Conservation (phyloP, 345 rosid genomes). For the Litchi chinensis region DNA sequence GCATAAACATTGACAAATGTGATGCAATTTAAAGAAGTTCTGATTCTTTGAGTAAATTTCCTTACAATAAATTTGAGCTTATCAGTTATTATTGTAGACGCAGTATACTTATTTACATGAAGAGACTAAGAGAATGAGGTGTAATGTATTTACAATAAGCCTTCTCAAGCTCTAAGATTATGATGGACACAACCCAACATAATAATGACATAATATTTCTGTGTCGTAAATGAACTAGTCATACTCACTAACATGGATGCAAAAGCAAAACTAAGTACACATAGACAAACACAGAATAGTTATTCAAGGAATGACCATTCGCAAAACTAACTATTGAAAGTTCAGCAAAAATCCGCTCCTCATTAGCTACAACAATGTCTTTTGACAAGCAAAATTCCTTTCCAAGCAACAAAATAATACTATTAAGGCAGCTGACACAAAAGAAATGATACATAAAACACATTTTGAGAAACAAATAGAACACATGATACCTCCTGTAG, state of each 20-base stretch:
- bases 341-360: conserved; percentile 71
- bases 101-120: too few species aligned
- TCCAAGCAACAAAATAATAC: conserved; percentile 18
- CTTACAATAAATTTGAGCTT: background rate
- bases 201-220: background rate
- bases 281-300: background rate
- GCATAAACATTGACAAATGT: background rate
- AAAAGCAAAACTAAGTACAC: background rate
- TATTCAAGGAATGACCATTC: background rate
- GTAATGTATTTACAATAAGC: background rate
- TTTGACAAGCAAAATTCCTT: conserved; percentile 55
- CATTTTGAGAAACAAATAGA: too few species aligned
- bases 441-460: too few species aligned
- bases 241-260: background rate
- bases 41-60: too few species aligned
- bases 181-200: background rate
- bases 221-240: background rate
- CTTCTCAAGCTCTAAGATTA: background rate
- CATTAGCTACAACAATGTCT: conserved; percentile 68
- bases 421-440: too few species aligned
- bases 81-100: too few species aligned
- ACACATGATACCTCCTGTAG: too few species aligned
- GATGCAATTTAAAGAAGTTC: background rate
- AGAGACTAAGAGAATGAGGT: background rate
- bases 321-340: conserved; percentile 66